Base-by-base conservation (phyloP, 2,329 filamentous ascomycete species). In the Epichloe coenophiala region DNA sequence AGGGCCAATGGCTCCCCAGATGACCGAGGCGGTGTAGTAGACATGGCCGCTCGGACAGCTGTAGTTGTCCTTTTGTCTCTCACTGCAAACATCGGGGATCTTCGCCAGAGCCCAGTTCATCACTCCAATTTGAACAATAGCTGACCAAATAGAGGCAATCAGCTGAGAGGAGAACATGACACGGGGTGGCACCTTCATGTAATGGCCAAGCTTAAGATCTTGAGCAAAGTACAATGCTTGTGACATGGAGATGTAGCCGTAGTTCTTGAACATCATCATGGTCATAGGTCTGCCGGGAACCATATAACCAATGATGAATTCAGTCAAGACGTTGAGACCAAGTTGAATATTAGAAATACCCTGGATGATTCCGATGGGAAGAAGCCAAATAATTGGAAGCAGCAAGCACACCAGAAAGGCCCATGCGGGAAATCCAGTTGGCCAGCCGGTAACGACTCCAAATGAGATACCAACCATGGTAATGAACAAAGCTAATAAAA, bases 241-340 rank as follows among this genome's bases (percentile, higher is more conserved):
- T 15, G 71, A 71, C 78, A 84, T 83, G 65, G 73, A 79, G 51
- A 85, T 77, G 61, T 84, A 85, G 47, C 81, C 80, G 58, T 83
- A 87, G 54, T 81, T 84, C 66, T 86, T 86, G 70, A 87, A 87
- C 68, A 87, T 75, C 83, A 88, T 88, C 75, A 86, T 82, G 45
- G 82, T 82, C 53, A 87, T 71, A 2, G 84, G 83, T 3, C 75
- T 74, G 27, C 84, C 84, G 0, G 83, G 83, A 47, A 84, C 76
- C 72, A 87, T 83, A 64, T 87, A 87, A 5, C 84, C 84, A 53
- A 84, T 75, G 53, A 88, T 75, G 58, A 83, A 85, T 61, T 86
- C 83, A n/a, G 82, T 84, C 52, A 87, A 66, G 17, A 88, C 81
- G 57, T 86, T 86, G 21, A 87, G 70, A 4, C 81, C 81, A 4